Conservation (phyloP, 352 stramenopile genomes). For the Thraustotheca clavata region DNA sequence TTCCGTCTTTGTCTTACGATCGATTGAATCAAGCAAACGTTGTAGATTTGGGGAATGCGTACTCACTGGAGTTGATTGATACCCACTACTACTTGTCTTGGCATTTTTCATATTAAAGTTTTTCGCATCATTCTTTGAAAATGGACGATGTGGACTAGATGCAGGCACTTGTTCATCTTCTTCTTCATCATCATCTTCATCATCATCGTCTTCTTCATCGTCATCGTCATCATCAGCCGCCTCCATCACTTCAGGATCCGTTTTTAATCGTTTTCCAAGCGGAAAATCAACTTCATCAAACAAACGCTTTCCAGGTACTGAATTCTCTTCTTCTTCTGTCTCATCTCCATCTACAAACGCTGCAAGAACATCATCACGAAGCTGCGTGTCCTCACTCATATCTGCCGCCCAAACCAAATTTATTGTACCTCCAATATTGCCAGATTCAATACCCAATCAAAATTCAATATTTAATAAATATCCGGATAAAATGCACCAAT, state of each 20-base stretch:
- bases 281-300: background rate
- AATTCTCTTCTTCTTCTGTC: background rate
- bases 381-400: background rate
- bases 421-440: background rate
- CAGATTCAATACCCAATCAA: background rate
- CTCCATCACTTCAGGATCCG: constrained; percentile 7
- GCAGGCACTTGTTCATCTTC: background rate
- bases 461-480: background rate
- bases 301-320: constrained; percentile 13
- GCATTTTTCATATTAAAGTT: constrained; percentile 20
- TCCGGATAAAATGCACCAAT: background rate
- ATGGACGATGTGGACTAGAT: background rate
- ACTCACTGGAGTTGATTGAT: background rate
- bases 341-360: constrained; percentile 5
- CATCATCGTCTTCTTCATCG: constrained; percentile 15
- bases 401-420: background rate
- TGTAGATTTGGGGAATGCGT: constrained; percentile 10
- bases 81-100: background rate
- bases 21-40: constrained; percentile 14
- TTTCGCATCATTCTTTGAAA: constrained; percentile 17
- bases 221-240: constrained; percentile 17
- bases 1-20: constrained; percentile 18
- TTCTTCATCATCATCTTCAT: constrained; percentile 11
- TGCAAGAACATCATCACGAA: background rate
- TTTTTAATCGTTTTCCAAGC: constrained; percentile 11